Evolutionary conservation across 768 basidiomycete species (phyloP).

Genomic region (Auriscalpium microsporum): DNA sequence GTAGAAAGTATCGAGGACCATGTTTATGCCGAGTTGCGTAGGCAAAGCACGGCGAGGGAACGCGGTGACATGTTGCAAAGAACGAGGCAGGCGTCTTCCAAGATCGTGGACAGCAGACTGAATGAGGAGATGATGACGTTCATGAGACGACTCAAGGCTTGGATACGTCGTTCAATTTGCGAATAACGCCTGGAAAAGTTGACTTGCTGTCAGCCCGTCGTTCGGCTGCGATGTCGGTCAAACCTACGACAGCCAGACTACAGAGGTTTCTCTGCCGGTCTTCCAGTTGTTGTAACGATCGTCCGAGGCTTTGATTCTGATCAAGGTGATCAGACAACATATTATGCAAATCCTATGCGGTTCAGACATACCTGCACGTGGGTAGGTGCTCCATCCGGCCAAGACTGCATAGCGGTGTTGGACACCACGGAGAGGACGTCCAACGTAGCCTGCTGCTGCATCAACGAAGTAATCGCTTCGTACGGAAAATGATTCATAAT

Average conservation of each 20-base stretch:
- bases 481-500: constrained; percentile 93
- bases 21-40: no score
- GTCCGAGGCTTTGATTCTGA: constrained; percentile 92
- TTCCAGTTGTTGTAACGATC: constrained; percentile 99
- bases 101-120: constrained; percentile 81
- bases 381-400: constrained; percentile 85
- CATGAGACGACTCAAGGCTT: constrained; percentile 93
- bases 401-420: constrained; percentile 70
- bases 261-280: constrained; percentile 95
- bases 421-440: constrained; percentile 79
- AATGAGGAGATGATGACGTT: constrained; percentile 78
- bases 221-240: no score
- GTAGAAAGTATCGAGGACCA: no score
- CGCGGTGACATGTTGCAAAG: constrained; percentile 40
- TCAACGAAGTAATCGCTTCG: constrained; percentile 85
- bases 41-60: no score
- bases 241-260: constrained; percentile 74
- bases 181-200: constrained; percentile 59
- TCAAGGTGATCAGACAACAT: not conserved
- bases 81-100: constrained; percentile 94
- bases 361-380: constrained; percentile 58
- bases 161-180: constrained; percentile 74
- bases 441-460: constrained; percentile 67
- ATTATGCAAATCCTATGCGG: not conserved
- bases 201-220: no score